Base-by-base conservation (phyloP, 2,329 filamentous ascomycete genomes). In the Plenodomus biglobosus region DNA sequence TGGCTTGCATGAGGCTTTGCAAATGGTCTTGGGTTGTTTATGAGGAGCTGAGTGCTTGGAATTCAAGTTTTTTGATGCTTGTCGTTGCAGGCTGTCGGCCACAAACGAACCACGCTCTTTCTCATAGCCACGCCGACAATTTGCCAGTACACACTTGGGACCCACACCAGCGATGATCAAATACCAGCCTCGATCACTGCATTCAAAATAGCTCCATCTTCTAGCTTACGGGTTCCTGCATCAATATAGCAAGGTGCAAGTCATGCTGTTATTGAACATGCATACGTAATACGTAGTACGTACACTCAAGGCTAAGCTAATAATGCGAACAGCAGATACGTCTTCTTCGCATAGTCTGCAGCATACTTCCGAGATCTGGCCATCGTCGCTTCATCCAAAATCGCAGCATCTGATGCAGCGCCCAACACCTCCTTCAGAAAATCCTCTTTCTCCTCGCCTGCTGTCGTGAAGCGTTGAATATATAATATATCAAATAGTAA, bases 311-410 rank as follows among this genome's bases (percentile, higher is more conserved):
- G 11, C 52, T 54, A 69, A 3, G 62, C 58, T 55, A 96, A 73
- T 47, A 95, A 74, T 2, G 88, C 90, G 73, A 96, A 96, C 20
- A 96, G 71, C 54, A 96, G 72, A 68, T 82, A 86, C 10, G 88
- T 94, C 62, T 87, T 84, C 75, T 87, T 89, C 84, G 89, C 94
- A 70, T 94, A 95, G 42, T 92, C 89, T 38, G 79, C 76, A 5
- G 89, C 83, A 15, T 79, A 76, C 70, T 86, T 87, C 57, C 66
- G 71, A 32, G 95, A 70, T 37, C 76, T 71, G 53, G 82, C 82
- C 38, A 78, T 71, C 15, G 74, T 75, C 5, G 71, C 73, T 10
- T 76, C 70, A 21, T 80, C 76, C 3, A 80, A 66, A 0, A 79
- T 79, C 6, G 76, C 78, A 21, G 66, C 57, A 19, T 65, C 62